These are phyloP conservation scores for Fusarium haematococcum DNA, from an alignment of 2,329 filamentous ascomycete genomes.

Conservation along the genomic window DNA sequence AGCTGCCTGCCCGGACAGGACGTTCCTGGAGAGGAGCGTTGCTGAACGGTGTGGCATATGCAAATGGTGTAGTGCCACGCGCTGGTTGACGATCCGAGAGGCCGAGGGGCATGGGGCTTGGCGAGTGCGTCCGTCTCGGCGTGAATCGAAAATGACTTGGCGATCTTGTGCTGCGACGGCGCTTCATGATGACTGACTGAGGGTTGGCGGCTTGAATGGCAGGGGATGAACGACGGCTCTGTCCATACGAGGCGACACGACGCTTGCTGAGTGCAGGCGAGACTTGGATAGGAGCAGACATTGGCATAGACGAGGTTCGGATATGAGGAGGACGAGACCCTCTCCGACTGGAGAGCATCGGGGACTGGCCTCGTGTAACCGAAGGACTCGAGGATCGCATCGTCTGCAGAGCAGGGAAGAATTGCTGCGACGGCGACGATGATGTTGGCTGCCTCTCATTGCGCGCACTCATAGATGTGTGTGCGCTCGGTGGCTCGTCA, in stretches of 20 bases:
- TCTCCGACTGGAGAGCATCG: conserved; percentile 53
- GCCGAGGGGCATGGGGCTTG: conserved; percentile 55
- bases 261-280: conserved; percentile 58
- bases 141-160: conserved; percentile 66
- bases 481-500: conserved; percentile 66
- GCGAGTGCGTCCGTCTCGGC: conserved; percentile 66
- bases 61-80: conserved; percentile 68
- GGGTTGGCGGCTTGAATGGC: conserved; percentile 37
- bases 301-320: conserved; percentile 66
- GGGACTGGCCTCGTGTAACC: conserved; percentile 55
- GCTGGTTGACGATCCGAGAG: conserved; percentile 50
- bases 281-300: conserved; percentile 50
- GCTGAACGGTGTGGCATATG: conserved; percentile 82
- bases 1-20: conserved; percentile 44
- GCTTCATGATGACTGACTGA: conserved; percentile 54
- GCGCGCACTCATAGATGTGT: conserved; percentile 57
- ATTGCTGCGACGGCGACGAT: conserved; percentile 55
- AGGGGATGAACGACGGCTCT: conserved; percentile 50
- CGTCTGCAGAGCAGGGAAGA: conserved; percentile 38
- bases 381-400: conserved; percentile 48
- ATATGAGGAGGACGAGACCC: conserved; percentile 60
- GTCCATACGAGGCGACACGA: conserved; percentile 59
- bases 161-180: conserved; percentile 69
- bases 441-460: conserved; percentile 56
- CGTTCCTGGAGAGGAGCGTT: conserved; percentile 65